Conservation (phyloP, 371 early-diverging fungal species). For the Mucor lusitanicus region DNA sequence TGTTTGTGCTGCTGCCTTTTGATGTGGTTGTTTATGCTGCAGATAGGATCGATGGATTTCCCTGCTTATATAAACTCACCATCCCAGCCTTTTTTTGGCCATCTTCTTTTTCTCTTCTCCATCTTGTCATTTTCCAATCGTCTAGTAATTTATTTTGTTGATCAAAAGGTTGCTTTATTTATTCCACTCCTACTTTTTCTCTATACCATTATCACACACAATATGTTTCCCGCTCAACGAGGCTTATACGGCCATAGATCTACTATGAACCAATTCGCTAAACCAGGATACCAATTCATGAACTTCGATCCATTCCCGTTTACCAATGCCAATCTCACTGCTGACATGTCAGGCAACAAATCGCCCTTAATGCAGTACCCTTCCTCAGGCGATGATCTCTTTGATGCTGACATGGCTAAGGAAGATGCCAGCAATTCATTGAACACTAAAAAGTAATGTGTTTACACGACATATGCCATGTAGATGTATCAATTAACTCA, state of each 20-base stretch:
- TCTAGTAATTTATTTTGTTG: background rate
- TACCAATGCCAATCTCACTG: conserved; percentile 7
- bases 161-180: background rate
- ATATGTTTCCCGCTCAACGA: conserved; percentile 19
- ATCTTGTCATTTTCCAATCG: background rate
- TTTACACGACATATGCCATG: background rate
- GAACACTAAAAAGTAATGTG: conserved; percentile 6
- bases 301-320: conserved; percentile 11
- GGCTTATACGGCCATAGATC: conserved; percentile 15
- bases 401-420: conserved; percentile 4
- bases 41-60: background rate
- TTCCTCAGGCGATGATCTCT: background rate
- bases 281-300: conserved; percentile 7
- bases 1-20: too few relatives aligned
- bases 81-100: background rate
- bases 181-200: background rate
- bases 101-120: background rate
- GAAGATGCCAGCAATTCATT: background rate
- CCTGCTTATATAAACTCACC: background rate
- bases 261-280: conserved; percentile 20
- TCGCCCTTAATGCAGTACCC: background rate
- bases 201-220: background rate
- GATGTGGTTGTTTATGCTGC: background rate
- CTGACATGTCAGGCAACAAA: background rate
- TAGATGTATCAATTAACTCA: background rate